Evolutionary conservation across 176 grass and related monocot species (phyloP).

Genomic region (Eleusine indica): DNA sequence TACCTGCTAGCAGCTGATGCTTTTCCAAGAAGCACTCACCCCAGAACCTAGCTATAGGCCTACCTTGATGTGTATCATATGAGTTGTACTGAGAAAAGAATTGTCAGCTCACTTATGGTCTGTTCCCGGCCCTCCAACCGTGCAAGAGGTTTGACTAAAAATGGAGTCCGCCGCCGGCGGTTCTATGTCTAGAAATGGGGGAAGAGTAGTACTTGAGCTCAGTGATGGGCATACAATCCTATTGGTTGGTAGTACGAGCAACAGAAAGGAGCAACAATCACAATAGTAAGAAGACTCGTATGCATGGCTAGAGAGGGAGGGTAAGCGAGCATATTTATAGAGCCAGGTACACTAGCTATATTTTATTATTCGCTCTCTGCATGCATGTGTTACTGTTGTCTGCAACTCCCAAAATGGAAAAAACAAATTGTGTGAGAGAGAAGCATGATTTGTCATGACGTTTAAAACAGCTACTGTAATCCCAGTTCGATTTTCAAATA

Average conservation of each 20-base stretch:
- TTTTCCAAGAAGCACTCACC: background rate
- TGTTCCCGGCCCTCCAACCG: background rate
- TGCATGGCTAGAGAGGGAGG: background rate
- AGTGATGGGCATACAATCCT: background rate
- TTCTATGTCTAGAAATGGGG: constrained; percentile 2
- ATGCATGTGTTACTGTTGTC: too few relatives aligned
- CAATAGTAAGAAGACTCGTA: background rate
- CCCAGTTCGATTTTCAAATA: too few relatives aligned
- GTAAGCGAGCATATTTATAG: background rate
- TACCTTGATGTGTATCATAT: background rate
- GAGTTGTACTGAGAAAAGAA: background rate
- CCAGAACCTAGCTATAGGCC: background rate
- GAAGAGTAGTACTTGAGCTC: background rate
- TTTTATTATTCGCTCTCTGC: too few relatives aligned
- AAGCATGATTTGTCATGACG: too few relatives aligned
- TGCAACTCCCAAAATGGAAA: too few relatives aligned
- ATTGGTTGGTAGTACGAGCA: background rate
- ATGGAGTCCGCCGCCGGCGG: background rate
- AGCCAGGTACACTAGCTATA: too few relatives aligned
- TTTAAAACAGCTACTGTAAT: too few relatives aligned
- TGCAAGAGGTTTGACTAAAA: background rate
- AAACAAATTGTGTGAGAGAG: too few relatives aligned
- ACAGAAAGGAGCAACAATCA: background rate
- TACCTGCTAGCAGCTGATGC: too few relatives aligned
- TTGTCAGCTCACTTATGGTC: background rate